Conservation (phyloP, 1,284 basidiomycete genomes). For the Ceratobasidium theobromae region DNA sequence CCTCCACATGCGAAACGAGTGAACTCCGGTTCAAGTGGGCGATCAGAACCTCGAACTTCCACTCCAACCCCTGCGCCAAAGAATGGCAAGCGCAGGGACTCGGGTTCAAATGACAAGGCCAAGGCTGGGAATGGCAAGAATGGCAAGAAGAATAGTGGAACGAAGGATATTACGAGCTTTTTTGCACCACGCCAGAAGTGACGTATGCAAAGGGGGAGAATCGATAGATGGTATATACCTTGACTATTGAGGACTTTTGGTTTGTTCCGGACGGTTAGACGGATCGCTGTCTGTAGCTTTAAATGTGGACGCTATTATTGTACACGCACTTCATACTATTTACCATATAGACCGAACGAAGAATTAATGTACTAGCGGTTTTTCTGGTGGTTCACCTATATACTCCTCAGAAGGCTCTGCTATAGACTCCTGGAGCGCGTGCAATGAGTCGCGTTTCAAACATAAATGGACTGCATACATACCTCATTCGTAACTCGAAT, state of each 20-base stretch:
- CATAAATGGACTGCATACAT: neutral
- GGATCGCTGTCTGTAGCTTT: slow-evolving; percentile 14
- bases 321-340: slow-evolving; percentile 15
- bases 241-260: neutral
- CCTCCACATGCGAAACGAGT: slow-evolving; percentile 9
- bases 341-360: neutral
- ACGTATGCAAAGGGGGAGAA: neutral
- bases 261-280: slow-evolving; percentile 11
- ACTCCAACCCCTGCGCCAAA: neutral
- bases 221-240: neutral
- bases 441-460: neutral
- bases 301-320: slow-evolving; percentile 14
- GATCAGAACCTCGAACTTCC: neutral
- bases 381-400: neutral
- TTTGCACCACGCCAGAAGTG: slow-evolving; percentile 47
- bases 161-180: slow-evolving; percentile 66
- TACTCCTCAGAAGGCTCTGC: neutral
- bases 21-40: neutral
- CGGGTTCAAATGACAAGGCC: slow-evolving; percentile 43
- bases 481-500: slow-evolving; percentile 61
- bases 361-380: neutral
- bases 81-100: neutral
- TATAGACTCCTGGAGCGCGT: neutral
- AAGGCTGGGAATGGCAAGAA: slow-evolving; percentile 46
- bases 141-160: slow-evolving; percentile 47